Percentiles rank a stretch among this genome's conserved stretches.
These are phyloP conservation scores for Mariannaea elegans DNA, from an alignment of 2,329 filamentous ascomycete species.

Conservation along the genomic window DNA sequence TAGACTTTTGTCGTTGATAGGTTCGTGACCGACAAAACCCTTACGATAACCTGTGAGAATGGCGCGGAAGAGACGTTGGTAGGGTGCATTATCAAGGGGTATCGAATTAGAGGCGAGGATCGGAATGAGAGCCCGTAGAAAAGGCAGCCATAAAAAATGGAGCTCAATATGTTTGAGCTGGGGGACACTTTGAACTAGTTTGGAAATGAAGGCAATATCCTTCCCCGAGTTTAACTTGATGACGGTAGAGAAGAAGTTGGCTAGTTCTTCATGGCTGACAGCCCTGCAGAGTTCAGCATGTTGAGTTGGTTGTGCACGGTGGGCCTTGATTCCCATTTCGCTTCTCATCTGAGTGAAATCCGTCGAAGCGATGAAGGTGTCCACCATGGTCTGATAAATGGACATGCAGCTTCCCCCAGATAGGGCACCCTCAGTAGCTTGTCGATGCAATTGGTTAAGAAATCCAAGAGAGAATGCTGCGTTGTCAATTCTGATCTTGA, in stretches of 20 bases:
- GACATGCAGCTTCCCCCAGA: background rate
- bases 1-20: slow-evolving; percentile 10
- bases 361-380: slow-evolving; percentile 2
- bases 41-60: slow-evolving; percentile 35
- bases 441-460: slow-evolving; percentile 9
- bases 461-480: slow-evolving; percentile 20
- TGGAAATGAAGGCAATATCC: slow-evolving; percentile 28
- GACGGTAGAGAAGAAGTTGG: slow-evolving; percentile 16
- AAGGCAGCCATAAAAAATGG: slow-evolving; percentile 42
- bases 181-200: slow-evolving; percentile 23
- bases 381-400: slow-evolving; percentile 12
- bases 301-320: background rate
- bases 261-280: slow-evolving; percentile 10
- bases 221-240: slow-evolving; percentile 22
- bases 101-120: slow-evolving; percentile 17
- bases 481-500: slow-evolving; percentile 1
- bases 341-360: slow-evolving; percentile 16
- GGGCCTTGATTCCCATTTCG: background rate
- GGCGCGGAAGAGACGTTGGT: slow-evolving; percentile 35
- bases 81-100: slow-evolving; percentile 24
- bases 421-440: background rate
- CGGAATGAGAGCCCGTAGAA: slow-evolving; percentile 35
- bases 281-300: background rate
- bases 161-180: slow-evolving; percentile 29
- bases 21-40: slow-evolving; percentile 32